phyloP scores from a whole-genome alignment of 1,284 basidiomycete genomes.

The Malassezia sympodialis region DNA sequence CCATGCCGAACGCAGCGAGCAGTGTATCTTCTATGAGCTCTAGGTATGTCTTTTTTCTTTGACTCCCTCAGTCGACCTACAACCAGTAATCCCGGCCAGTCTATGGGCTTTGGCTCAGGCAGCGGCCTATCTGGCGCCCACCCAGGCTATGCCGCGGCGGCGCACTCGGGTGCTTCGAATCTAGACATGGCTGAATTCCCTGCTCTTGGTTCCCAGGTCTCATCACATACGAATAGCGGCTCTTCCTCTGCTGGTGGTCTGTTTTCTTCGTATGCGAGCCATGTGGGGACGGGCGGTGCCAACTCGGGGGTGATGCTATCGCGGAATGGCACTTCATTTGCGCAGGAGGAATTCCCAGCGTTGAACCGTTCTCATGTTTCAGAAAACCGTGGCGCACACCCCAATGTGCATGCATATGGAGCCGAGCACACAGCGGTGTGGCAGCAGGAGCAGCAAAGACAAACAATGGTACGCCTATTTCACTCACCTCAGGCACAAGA shows the following conservation, averaged over 20 bases:
- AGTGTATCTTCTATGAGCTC: slow-evolving; percentile 5
- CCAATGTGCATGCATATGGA: background rate
- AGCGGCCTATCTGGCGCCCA: slow-evolving; percentile 2
- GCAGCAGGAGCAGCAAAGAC: slow-evolving; percentile 6
- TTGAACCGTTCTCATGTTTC: slow-evolving; percentile 23
- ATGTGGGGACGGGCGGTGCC: slow-evolving; percentile 24
- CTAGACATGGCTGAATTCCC: slow-evolving; percentile 36
- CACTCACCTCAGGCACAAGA: slow-evolving; percentile 6
- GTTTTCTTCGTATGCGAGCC: slow-evolving; percentile 32
- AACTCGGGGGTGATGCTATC: slow-evolving; percentile 13
- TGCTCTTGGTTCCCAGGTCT: slow-evolving; percentile 25
- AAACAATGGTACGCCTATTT: background rate
- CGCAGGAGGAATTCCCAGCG: slow-evolving; percentile 44
- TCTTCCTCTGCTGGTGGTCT: slow-evolving; percentile 13
- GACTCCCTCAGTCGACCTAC: slow-evolving; percentile 6
- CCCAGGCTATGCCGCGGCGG: slow-evolving; percentile 11
- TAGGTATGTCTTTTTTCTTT: slow-evolving; percentile 4
- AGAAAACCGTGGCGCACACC: background rate
- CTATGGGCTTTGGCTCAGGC: slow-evolving; percentile 8
- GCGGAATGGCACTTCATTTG: slow-evolving; percentile 22
- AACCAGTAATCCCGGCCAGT: background rate
- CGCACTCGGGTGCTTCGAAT: slow-evolving; percentile 11
- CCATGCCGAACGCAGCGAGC: slow-evolving; percentile 3
- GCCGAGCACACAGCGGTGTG: slow-evolving; percentile 2
- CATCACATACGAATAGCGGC: slow-evolving; percentile 4